Percentiles rank a stretch among this genome's conserved stretches.
Evolutionary conservation across 352 stramenopile genomes (phyloP).

Genomic region (Vaucheria bursata): DNA sequence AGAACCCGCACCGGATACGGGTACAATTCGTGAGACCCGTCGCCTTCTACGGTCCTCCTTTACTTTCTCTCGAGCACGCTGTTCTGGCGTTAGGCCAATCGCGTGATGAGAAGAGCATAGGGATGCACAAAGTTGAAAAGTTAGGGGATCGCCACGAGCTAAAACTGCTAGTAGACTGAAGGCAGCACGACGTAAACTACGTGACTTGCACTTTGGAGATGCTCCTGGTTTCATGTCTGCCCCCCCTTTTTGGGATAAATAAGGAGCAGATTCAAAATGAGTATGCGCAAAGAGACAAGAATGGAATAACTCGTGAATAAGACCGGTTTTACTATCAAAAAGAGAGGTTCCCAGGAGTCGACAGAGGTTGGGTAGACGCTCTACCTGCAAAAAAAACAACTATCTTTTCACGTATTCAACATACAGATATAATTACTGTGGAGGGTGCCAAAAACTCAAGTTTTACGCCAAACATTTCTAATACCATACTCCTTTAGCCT

Average conservation of each 20-base stretch:
- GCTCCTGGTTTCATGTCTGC: background rate
- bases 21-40: background rate
- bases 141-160: slow-evolving; percentile 16
- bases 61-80: background rate
- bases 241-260: background rate
- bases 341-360: background rate
- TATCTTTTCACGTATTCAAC: no score
- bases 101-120: slow-evolving; percentile 17
- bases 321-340: background rate
- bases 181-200: slow-evolving; percentile 11
- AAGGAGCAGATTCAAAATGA: background rate
- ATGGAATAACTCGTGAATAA: background rate
- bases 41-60: slow-evolving; percentile 4
- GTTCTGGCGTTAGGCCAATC: background rate
- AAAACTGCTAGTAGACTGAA: slow-evolving; percentile 37
- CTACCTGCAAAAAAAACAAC: background rate
- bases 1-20: background rate
- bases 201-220: slow-evolving; percentile 40
- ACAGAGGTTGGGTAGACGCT: background rate
- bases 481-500: no score
- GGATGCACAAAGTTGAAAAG: slow-evolving; percentile 11
- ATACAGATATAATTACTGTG: no score
- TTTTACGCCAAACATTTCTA: no score
- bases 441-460: no score
- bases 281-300: background rate